These are phyloP conservation scores for Boletellus sp. DNA, from an alignment of 1,284 basidiomycete species.

Conservation along the genomic window DNA sequence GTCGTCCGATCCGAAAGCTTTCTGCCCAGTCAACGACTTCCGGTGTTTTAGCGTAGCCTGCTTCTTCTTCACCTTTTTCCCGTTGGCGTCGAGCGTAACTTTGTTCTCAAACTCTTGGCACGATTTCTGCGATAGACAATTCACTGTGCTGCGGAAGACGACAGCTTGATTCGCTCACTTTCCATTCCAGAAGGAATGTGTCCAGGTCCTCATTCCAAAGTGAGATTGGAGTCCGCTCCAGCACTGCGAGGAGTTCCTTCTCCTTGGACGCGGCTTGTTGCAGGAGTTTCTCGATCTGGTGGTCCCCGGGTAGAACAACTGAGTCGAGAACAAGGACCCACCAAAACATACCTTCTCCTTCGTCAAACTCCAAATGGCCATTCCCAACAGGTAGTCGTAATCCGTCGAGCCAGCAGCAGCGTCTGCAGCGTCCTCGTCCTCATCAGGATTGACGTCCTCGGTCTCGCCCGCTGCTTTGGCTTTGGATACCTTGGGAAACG, in stretches of 20 bases:
- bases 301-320: conserved; percentile 8
- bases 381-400: conserved; percentile 92
- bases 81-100: conserved; percentile 48
- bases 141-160: conserved; percentile 4
- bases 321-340: background rate
- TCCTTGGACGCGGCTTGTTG: conserved; percentile 85
- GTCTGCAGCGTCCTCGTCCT: conserved; percentile 54
- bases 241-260: conserved; percentile 73
- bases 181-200: conserved; percentile 80
- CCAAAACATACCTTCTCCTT: conserved; percentile 73
- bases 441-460: conserved; percentile 63
- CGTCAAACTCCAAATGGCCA: conserved; percentile 95
- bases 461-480: conserved; percentile 71
- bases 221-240: conserved; percentile 77
- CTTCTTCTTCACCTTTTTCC: conserved; percentile 72
- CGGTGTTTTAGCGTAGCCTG: conserved; percentile 71
- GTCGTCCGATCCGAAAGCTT: conserved; percentile 48
- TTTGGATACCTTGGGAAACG: conserved; percentile 80
- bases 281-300: conserved; percentile 81
- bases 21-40: conserved; percentile 58
- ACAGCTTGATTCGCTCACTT: conserved; percentile 47
- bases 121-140: conserved; percentile 43
- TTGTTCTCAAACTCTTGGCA: conserved; percentile 61
- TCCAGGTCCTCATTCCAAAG: conserved; percentile 94
- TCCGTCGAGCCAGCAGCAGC: conserved; percentile 55